Evolutionary conservation across 305 asterid species (phyloP), one percentile per base, ranked within the genome.

Genomic region (Striga hermonthica): DNA sequence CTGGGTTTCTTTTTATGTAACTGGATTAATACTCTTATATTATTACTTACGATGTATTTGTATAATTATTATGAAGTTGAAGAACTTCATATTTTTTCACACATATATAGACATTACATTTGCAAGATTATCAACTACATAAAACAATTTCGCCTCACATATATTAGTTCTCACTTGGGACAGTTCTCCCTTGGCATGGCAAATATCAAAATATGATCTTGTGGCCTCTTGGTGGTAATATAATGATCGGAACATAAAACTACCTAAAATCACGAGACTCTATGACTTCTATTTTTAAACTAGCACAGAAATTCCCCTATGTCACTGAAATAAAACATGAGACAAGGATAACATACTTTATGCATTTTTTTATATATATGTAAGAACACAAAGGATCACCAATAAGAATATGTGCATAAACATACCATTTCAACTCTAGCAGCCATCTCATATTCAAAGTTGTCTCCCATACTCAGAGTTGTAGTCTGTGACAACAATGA

Each of bases 391-490:
- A 3, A 37, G 41, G 45, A 48, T 62, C 62, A 49, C 34, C 58
- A 34, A 63, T 35, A 53, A 66, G 50, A 16, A 74, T 63, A 52
- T 7, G 36, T 10, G 62, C 44, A 49, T 22, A 64, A 49, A 64
- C 81, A 57, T 82, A 90, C 98, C 72, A 83, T 84, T 74, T 93
- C 96, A 79, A 93, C 96, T 83, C 90, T 90, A 68, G 90, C 86
- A 60, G 97, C 97, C 87, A 90, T 86, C 79, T 93, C 96, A 72
- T 73, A 74, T 68, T 88, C 89, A 52, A 80, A 79, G 74, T 73
- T 81, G 82, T 93, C 88, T 63, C 99, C 99, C 96, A 93, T 90
- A 79, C 96, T 88, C 86, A 93, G 60, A 74, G 83, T 72, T 59
- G 89, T 80, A 60, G 15, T 90, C 98, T 93, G 82, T 47, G 71